Evolutionary conservation across 306 rosid genomes (phyloP).

Genomic region (Coriaria nepalensis): DNA sequence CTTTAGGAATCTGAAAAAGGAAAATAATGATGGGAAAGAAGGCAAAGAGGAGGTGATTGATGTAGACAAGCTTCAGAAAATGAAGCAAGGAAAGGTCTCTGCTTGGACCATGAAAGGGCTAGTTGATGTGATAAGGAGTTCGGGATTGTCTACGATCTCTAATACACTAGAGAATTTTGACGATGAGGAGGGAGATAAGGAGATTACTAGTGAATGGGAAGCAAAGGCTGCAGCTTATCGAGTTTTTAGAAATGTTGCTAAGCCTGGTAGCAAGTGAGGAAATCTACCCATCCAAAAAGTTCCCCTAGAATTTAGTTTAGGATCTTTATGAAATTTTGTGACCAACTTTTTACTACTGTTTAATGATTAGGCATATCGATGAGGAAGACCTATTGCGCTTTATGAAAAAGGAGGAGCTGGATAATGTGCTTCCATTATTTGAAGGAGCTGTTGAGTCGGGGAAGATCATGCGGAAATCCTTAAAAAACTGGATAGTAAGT

Average conservation of each 20-base stretch:
- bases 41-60: conserved; percentile 63
- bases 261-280: conserved; percentile 48
- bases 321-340: conserved; percentile 9
- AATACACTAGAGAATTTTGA: conserved; percentile 25
- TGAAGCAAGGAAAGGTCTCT: conserved; percentile 63
- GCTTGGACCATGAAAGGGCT: conserved; percentile 88
- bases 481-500: conserved; percentile 75
- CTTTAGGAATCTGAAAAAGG: conserved; percentile 28
- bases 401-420: conserved; percentile 56
- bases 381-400: conserved; percentile 70
- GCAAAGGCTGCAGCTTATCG: conserved; percentile 62
- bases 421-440: conserved; percentile 49
- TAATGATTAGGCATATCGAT: conserved; percentile 42
- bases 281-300: neutral
- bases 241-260: conserved; percentile 58
- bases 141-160: conserved; percentile 61
- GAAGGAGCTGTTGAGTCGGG: conserved; percentile 59
- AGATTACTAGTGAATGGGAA: conserved; percentile 75
- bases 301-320: neutral
- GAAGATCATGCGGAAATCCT: conserved; percentile 54
- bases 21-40: conserved; percentile 19
- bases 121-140: conserved; percentile 42
- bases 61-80: conserved; percentile 62
- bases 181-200: conserved; percentile 34
- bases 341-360: conserved; percentile 1